A percentile compares a stretch with the other conserved stretches of the same genome.
These are phyloP conservation scores for Brassica juncea DNA, from an alignment of 345 rosid genomes.

Conservation along the genomic window DNA sequence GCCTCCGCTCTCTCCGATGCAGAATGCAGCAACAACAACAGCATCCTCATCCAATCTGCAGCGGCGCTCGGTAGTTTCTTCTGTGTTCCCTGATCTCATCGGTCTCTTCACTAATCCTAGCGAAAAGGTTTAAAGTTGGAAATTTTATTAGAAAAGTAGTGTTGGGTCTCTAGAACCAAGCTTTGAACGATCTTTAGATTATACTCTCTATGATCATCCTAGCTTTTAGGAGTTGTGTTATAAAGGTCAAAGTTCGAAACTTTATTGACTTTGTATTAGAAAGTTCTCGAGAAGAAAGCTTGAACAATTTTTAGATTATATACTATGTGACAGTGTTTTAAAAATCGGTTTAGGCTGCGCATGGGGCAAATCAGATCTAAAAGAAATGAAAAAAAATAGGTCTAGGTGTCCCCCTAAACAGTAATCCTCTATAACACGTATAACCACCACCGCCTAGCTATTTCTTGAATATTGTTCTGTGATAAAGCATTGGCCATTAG, in stretches of 20 bases:
- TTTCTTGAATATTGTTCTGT: no score
- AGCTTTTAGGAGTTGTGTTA: no score
- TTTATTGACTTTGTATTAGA: no score
- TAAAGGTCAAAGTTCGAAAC: no score
- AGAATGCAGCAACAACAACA: neutral
- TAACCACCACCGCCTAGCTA: no score
- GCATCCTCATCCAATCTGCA: conserved; percentile 81
- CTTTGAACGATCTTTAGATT: neutral
- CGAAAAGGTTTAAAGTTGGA: conserved; percentile 52
- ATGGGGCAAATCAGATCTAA: no score
- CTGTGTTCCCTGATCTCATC: conserved; percentile 60
- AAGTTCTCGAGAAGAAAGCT: no score
- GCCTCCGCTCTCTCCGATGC: conserved; percentile 58
- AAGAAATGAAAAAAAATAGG: no score
- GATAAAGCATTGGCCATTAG: conserved; percentile 4
- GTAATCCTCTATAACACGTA: no score
- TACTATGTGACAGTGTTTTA: neutral
- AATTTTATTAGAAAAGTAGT: neutral
- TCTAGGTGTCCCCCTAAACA: no score
- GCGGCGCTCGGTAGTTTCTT: conserved; percentile 92
- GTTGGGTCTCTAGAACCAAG: neutral
- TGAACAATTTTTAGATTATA: neutral
- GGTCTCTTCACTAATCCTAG: conserved; percentile 62
- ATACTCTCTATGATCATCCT: no score
- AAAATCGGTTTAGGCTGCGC: no score